These are phyloP conservation scores for Calophaca sinica DNA, from an alignment of 306 rosid genomes.

Conservation along the genomic window DNA sequence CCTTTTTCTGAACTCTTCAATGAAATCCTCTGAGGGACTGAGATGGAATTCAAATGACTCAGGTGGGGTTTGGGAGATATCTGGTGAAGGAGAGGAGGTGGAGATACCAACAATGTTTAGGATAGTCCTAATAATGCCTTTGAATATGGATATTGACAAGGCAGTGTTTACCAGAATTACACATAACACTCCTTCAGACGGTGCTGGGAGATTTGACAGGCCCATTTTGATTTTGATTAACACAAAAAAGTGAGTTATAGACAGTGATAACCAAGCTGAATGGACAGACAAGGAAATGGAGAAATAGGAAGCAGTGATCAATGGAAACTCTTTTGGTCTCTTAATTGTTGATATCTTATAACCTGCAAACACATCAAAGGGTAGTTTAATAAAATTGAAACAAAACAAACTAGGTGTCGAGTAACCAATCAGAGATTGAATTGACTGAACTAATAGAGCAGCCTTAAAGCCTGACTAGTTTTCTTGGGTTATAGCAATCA, in stretches of 20 bases:
- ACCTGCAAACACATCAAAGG: slow-evolving; percentile 52
- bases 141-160: slow-evolving; percentile 74
- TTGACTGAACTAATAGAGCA: slow-evolving; percentile 28
- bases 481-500: slow-evolving; percentile 7
- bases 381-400: slow-evolving; percentile 38
- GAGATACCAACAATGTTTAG: slow-evolving; percentile 70
- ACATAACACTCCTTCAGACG: slow-evolving; percentile 88
- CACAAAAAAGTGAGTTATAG: background rate
- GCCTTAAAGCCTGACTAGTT: background rate
- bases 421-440: slow-evolving; percentile 32
- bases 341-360: slow-evolving; percentile 36
- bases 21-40: slow-evolving; percentile 55
- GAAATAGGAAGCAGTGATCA: background rate
- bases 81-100: slow-evolving; percentile 49
- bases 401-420: slow-evolving; percentile 6
- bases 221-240: slow-evolving; percentile 65
- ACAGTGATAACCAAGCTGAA: no score
- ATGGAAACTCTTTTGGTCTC: slow-evolving; percentile 27
- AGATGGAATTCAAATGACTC: slow-evolving; percentile 59
- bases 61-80: slow-evolving; percentile 48
- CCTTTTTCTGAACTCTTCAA: slow-evolving; percentile 69
- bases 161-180: slow-evolving; percentile 77
- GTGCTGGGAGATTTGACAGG: slow-evolving; percentile 92
- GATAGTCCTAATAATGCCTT: slow-evolving; percentile 76
- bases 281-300: no score